Conservation (phyloP, 1,139 yeast genomes). For the Taphrina pruni region DNA sequence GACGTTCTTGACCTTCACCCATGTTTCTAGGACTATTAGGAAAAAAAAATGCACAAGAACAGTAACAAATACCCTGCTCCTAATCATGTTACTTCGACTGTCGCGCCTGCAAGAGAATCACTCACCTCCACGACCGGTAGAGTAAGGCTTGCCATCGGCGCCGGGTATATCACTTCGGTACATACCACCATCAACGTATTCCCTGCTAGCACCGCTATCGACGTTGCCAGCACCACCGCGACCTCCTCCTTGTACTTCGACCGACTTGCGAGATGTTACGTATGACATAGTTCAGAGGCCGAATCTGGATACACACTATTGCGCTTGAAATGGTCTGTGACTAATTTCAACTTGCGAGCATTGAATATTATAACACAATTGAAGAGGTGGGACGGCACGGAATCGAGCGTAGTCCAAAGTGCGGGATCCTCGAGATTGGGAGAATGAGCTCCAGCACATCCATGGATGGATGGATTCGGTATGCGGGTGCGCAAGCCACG, state of each 20-base stretch:
- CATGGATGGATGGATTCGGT: too few species aligned
- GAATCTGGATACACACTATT: too few species aligned
- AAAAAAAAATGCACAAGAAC: neutral
- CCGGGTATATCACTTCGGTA: slow-evolving; percentile 17
- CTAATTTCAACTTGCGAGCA: too few species aligned
- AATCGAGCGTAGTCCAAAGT: too few species aligned
- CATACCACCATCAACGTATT: slow-evolving; percentile 26
- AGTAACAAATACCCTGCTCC: slow-evolving; percentile 44
- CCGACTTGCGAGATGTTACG: neutral
- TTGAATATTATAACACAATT: too few species aligned
- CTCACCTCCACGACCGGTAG: slow-evolving; percentile 27
- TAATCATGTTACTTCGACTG: neutral
- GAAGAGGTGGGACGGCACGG: too few species aligned
- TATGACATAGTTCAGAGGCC: neutral
- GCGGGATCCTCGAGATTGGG: too few species aligned
- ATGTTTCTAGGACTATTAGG: slow-evolving; percentile 9
- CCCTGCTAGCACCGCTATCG: neutral
- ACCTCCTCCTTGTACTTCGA: slow-evolving; percentile 28
- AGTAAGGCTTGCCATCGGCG: slow-evolving; percentile 23
- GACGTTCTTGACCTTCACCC: slow-evolving; percentile 15
- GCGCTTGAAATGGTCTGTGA: too few species aligned
- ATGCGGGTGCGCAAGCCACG: neutral
- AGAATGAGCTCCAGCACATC: too few species aligned
- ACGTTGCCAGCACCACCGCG: slow-evolving; percentile 27
- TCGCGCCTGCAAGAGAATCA: neutral